Percentiles rank a stretch among this genome's conserved stretches.
These are phyloP conservation scores for Exophiala oligosperma DNA, from an alignment of 2,329 filamentous ascomycete genomes.

Conservation along the genomic window DNA sequence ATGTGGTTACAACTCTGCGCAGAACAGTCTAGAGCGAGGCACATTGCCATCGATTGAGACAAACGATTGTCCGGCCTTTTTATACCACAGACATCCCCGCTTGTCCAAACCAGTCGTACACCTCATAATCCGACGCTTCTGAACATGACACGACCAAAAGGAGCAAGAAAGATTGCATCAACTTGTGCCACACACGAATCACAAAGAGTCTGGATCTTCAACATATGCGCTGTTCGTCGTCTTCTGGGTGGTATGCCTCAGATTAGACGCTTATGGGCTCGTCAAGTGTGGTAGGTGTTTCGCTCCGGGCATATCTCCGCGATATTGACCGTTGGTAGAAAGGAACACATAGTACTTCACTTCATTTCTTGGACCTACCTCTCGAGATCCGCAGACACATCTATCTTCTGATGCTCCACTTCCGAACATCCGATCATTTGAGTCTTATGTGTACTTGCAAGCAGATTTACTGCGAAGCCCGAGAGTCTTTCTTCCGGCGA, in stretches of 20 bases:
- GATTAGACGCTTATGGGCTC: too few species aligned
- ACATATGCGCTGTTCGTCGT: too few species aligned
- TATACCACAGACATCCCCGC: too few species aligned
- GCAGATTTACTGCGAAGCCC: conserved; percentile 19
- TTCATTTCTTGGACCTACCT: conserved; percentile 14
- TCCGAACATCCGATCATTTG: conserved; percentile 9
- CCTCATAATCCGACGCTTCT: too few species aligned
- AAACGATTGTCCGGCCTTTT: too few species aligned
- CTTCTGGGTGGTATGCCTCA: too few species aligned
- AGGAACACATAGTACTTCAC: neutral
- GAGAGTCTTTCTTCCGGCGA: conserved; percentile 16
- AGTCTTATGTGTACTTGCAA: conserved; percentile 16
- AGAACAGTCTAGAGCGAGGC: neutral
- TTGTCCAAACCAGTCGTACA: too few species aligned
- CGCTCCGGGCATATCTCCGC: neutral
- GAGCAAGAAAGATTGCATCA: too few species aligned
- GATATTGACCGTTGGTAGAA: neutral
- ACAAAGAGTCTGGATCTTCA: too few species aligned
- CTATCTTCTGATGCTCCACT: conserved; percentile 16
- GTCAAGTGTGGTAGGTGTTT: neutral
- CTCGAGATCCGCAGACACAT: conserved; percentile 19
- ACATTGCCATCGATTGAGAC: too few species aligned
- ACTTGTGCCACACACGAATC: too few species aligned
- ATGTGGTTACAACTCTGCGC: neutral
- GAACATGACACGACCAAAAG: too few species aligned